Conservation (phyloP, 768 basidiomycete genomes). For the Pleurotus tuoliensis region DNA sequence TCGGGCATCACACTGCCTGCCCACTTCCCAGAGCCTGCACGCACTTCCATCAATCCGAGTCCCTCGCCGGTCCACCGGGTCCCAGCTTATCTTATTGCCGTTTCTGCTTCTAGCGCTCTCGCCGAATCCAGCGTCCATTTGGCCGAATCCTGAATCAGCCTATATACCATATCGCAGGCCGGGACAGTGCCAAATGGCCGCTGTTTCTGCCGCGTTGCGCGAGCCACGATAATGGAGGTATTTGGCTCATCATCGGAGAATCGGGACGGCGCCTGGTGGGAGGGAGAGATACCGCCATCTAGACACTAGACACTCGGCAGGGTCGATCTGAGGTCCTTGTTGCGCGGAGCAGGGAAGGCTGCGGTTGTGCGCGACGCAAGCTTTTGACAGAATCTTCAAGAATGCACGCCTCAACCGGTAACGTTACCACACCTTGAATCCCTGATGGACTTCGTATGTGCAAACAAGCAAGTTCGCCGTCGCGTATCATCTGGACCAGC, state of each 20-base stretch:
- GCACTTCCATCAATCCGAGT: background rate
- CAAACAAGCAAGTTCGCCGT: background rate
- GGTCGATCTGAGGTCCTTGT: background rate
- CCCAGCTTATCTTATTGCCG: too few relatives aligned
- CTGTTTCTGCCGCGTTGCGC: background rate
- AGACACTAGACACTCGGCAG: background rate
- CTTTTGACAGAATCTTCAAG: background rate
- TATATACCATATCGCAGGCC: background rate
- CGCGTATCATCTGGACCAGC: background rate
- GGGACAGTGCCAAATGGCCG: background rate
- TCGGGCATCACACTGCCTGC: background rate
- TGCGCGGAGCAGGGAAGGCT: background rate
- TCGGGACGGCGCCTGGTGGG: slow-evolving; percentile 1
- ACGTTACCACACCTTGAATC: background rate
- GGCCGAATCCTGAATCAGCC: too few relatives aligned
- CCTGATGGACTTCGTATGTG: background rate
- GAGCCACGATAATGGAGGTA: background rate
- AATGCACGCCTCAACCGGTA: background rate
- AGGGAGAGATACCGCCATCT: background rate
- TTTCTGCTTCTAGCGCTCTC: too few relatives aligned
- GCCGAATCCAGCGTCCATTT: too few relatives aligned
- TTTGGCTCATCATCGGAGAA: slow-evolving; percentile 4
- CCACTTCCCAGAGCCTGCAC: too few relatives aligned
- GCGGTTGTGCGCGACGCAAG: background rate
- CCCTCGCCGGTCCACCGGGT: background rate